Evolutionary conservation across 768 basidiomycete species (phyloP).

Genomic region (Mycena leptocephala): DNA sequence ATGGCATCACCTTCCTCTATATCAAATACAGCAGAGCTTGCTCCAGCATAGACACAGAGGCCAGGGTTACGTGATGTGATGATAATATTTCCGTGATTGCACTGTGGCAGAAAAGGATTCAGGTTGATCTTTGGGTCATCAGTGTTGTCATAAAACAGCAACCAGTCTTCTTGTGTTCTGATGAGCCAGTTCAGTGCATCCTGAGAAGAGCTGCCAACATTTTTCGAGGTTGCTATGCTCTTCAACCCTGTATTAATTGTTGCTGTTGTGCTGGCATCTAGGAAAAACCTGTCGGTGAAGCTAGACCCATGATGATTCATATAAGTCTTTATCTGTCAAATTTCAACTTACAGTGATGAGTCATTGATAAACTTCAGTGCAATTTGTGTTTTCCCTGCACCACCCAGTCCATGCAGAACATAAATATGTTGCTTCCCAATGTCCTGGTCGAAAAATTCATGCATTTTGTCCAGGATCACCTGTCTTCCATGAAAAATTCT

Average conservation of each 20-base stretch:
- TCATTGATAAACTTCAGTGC: constrained; percentile 27
- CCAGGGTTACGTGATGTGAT: constrained; percentile 30
- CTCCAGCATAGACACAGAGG: not conserved
- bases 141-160: constrained; percentile 19
- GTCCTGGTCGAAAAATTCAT: constrained; percentile 5
- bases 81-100: constrained; percentile 25
- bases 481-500: constrained; percentile 19
- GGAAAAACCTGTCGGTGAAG: constrained; percentile 3
- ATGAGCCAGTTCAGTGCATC: not conserved
- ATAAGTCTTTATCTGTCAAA: not conserved
- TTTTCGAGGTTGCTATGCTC: no score
- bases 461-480: not conserved
- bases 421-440: not conserved
- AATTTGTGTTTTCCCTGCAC: constrained; percentile 30
- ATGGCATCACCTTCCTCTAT: constrained; percentile 14
- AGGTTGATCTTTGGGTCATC: constrained; percentile 19
- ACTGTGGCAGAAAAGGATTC: constrained; percentile 2
- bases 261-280: constrained; percentile 12
- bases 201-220: constrained; percentile 2
- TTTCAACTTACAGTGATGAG: not conserved
- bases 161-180: not conserved
- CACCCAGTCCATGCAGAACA: constrained; percentile 18
- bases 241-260: constrained; percentile 18
- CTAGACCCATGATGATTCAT: not conserved
- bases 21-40: not conserved